Conservation (phyloP, 306 rosid genomes). For the Vigna unguiculata region DNA sequence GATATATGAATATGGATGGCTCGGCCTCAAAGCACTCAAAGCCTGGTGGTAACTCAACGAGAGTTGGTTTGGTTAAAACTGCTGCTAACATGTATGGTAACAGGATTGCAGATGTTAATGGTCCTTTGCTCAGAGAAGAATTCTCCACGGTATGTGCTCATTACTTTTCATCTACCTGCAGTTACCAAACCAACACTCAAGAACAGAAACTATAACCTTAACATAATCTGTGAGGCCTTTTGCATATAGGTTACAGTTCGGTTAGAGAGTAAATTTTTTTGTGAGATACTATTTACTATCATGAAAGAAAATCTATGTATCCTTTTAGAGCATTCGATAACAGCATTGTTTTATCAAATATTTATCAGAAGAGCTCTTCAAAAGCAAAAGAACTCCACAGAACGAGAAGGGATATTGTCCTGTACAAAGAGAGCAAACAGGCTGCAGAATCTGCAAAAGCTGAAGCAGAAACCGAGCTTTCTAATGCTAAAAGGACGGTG, state of each 20-base stretch:
- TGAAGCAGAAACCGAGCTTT: slow-evolving; percentile 20
- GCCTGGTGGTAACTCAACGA: neutral
- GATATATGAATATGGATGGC: neutral
- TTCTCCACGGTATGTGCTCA: neutral
- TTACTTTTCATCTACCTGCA: neutral
- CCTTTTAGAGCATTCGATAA: neutral
- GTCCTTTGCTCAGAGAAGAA: neutral
- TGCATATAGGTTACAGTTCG: no score
- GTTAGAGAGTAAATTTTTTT: neutral
- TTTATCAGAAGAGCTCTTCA: neutral
- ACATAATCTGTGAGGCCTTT: no score
- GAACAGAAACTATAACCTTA: no score
- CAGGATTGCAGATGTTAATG: slow-evolving; percentile 1
- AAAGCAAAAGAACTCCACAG: slow-evolving; percentile 18
- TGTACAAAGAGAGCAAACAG: neutral
- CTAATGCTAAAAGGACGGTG: slow-evolving; percentile 5
- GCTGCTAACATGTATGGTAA: neutral
- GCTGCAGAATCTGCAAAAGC: slow-evolving; percentile 13
- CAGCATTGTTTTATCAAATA: neutral
- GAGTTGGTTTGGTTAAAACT: slow-evolving; percentile 7
- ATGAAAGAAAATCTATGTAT: no score
- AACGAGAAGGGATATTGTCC: slow-evolving; percentile 4
- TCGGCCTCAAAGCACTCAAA: neutral
- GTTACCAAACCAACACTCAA: no score
- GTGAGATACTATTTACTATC: no score